Evolutionary conservation across 208 protist genomes (phyloP).

Genomic region (Leishmania aethiopica): DNA sequence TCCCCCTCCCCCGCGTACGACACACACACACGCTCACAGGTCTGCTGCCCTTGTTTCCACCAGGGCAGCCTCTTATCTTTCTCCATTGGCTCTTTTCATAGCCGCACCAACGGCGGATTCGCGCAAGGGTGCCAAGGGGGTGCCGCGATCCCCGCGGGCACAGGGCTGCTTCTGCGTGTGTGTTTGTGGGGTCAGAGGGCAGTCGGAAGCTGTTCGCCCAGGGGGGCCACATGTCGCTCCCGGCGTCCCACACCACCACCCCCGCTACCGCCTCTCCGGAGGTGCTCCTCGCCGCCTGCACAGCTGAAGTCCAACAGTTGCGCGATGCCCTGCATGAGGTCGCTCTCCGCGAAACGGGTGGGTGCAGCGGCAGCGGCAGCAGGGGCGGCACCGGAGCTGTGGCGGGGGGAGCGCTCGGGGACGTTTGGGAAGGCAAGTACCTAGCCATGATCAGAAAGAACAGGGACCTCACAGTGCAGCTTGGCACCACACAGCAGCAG

Average conservation of each 20-base stretch:
- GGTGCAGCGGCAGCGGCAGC: background rate
- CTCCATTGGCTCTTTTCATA: background rate
- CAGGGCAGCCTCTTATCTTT: background rate
- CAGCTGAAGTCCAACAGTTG: conserved; percentile 45
- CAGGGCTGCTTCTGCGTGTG: background rate
- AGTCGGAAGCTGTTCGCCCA: background rate
- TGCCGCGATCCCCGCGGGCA: background rate
- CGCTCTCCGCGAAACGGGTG: conserved; percentile 10
- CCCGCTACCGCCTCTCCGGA: conserved; percentile 11
- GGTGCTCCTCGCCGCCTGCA: conserved; percentile 16
- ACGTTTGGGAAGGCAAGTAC: conserved; percentile 66
- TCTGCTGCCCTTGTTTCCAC: background rate
- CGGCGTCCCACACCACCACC: conserved; percentile 4
- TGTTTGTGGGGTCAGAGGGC: no score
- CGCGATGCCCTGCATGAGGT: conserved; percentile 32
- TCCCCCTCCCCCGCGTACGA: background rate
- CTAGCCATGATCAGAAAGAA: conserved; percentile 52
- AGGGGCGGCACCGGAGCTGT: background rate
- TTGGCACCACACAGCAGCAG: conserved; percentile 30
- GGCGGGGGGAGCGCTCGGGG: conserved; percentile 20
- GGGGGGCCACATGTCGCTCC: background rate
- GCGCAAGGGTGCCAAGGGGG: background rate
- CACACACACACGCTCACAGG: background rate
- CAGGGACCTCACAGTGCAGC: conserved; percentile 53
- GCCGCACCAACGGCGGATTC: background rate